Evolutionary conservation across 2,329 filamentous ascomycete genomes (phyloP).

Genomic region (Cladophialophora yegresii): DNA sequence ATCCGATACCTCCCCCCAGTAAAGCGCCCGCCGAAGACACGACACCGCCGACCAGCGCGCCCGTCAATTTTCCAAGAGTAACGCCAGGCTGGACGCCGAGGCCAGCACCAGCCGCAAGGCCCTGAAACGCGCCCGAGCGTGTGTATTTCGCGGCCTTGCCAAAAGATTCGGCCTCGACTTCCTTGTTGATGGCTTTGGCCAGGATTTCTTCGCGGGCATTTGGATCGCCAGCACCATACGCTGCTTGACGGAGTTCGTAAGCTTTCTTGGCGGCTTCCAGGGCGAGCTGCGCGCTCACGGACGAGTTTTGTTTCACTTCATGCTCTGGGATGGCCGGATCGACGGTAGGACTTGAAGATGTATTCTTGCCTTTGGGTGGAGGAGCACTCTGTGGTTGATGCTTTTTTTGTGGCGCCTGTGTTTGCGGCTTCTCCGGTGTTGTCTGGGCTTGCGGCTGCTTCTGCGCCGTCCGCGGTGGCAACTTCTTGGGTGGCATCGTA

Average conservation of each 20-base stretch:
- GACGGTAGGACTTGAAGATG: neutral
- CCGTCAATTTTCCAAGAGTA: slow-evolving; percentile 24
- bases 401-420: slow-evolving; percentile 5
- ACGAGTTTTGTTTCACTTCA: slow-evolving; percentile 45
- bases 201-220: slow-evolving; percentile 45
- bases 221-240: slow-evolving; percentile 44
- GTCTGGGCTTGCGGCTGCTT: slow-evolving; percentile 2
- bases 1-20: slow-evolving; percentile 24
- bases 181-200: slow-evolving; percentile 45
- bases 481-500: slow-evolving; percentile 7
- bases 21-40: slow-evolving; percentile 22
- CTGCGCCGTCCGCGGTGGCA: neutral
- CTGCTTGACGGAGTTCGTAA: slow-evolving; percentile 45
- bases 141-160: slow-evolving; percentile 47
- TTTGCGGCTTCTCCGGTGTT: neutral
- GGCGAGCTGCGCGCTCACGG: slow-evolving; percentile 43
- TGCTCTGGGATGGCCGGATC: slow-evolving; percentile 39
- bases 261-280: slow-evolving; percentile 44
- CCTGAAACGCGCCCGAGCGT: slow-evolving; percentile 45
- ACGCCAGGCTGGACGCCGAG: slow-evolving; percentile 38
- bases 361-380: slow-evolving; percentile 6
- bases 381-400: neutral
- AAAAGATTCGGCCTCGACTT: slow-evolving; percentile 47
- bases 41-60: slow-evolving; percentile 24
- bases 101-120: slow-evolving; percentile 44